phyloP scores from a whole-genome alignment of 768 basidiomycete genomes.

The Boletus speciosus region DNA sequence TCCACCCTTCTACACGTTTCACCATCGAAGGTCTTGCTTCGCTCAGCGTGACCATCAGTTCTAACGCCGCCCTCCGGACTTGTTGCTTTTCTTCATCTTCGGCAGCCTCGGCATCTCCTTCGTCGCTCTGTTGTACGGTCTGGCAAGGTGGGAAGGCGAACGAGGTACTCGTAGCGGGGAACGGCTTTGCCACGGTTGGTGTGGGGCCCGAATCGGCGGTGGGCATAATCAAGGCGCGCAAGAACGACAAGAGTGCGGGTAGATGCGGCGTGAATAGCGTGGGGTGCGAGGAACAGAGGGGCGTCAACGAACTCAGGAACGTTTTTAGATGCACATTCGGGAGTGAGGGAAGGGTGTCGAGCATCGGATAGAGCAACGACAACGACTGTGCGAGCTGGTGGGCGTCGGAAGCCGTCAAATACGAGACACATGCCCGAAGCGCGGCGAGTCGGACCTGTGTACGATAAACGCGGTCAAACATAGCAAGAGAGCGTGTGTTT shows the following conservation, averaged over 20 bases:
- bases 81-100: constrained; percentile 67
- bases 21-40: constrained; percentile 74
- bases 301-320: constrained; percentile 67
- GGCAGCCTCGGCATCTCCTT: constrained; percentile 36
- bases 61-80: constrained; percentile 68
- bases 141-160: constrained; percentile 41
- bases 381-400: constrained; percentile 59
- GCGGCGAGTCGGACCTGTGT: constrained; percentile 69
- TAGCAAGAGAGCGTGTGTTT: neutral
- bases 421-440: constrained; percentile 65
- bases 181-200: constrained; percentile 48
- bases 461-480: neutral
- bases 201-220: constrained; percentile 51
- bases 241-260: constrained; percentile 60
- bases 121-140: constrained; percentile 28
- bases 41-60: constrained; percentile 79
- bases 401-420: constrained; percentile 59
- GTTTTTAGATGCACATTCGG: constrained; percentile 52
- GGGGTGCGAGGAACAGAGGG: constrained; percentile 65
- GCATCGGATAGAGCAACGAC: constrained; percentile 64
- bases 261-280: constrained; percentile 74
- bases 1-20: constrained; percentile 66
- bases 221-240: constrained; percentile 70
- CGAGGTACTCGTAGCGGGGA: constrained; percentile 31
- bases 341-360: constrained; percentile 66